These are phyloP conservation scores for Fraxinus nigra DNA, from an alignment of 305 asterid species.

Conservation along the genomic window DNA sequence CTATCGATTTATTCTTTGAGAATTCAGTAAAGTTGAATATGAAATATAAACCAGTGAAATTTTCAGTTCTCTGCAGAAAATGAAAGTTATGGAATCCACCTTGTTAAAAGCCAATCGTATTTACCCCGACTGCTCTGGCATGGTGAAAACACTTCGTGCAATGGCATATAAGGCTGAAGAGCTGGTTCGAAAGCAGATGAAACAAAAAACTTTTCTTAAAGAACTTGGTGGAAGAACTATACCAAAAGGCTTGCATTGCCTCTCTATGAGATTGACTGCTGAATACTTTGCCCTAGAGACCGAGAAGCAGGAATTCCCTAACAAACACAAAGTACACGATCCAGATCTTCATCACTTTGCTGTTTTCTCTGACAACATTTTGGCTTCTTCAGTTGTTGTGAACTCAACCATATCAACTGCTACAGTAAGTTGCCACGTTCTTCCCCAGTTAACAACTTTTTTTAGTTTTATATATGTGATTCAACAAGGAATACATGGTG, in stretches of 20 bases:
- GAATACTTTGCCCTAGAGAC: slow-evolving; percentile 69
- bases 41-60: slow-evolving; percentile 22
- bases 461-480: background rate
- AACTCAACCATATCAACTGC: slow-evolving; percentile 75
- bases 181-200: slow-evolving; percentile 64
- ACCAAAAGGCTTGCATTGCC: slow-evolving; percentile 89
- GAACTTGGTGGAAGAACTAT: slow-evolving; percentile 84
- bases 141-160: slow-evolving; percentile 78
- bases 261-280: slow-evolving; percentile 77
- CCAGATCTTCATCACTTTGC: slow-evolving; percentile 76
- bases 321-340: slow-evolving; percentile 51
- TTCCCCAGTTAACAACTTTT: slow-evolving; percentile 10
- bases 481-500: background rate
- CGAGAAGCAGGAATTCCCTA: slow-evolving; percentile 52
- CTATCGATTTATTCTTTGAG: slow-evolving; percentile 3
- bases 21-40: slow-evolving; percentile 14
- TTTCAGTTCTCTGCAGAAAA: slow-evolving; percentile 86
- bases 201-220: slow-evolving; percentile 66
- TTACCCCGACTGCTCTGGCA: slow-evolving; percentile 84
- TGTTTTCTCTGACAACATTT: slow-evolving; percentile 80
- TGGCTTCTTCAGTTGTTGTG: slow-evolving; percentile 90
- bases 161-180: slow-evolving; percentile 83
- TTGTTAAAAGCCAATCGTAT: slow-evolving; percentile 65
- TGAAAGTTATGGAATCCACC: slow-evolving; percentile 79
- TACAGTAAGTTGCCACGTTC: slow-evolving; percentile 39